A percentile compares a stretch with the other conserved stretches of the same genome.
Evolutionary conservation across 352 stramenopile species (phyloP).

Genomic region (Pythium oligandrum): DNA sequence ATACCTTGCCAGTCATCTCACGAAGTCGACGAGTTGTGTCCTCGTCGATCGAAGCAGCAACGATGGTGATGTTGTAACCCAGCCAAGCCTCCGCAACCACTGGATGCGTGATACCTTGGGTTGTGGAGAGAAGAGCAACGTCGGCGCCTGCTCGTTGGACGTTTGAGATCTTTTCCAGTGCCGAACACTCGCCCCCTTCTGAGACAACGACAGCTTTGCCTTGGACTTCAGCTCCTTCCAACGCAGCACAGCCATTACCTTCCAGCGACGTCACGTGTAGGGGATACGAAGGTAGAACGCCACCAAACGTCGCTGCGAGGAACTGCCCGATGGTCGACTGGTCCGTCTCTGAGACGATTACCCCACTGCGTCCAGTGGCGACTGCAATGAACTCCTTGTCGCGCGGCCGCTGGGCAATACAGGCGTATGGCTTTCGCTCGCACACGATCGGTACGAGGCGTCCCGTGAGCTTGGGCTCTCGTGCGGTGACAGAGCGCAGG

Average conservation of each 20-base stretch:
- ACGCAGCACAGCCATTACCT: conserved; percentile 12
- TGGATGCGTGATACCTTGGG: conserved; percentile 25
- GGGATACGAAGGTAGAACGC: conserved; percentile 25
- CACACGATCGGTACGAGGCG: conserved; percentile 55
- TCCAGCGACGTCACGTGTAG: conserved; percentile 21
- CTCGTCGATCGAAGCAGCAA: conserved; percentile 31
- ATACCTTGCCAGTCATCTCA: neutral
- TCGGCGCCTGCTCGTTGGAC: conserved; percentile 37
- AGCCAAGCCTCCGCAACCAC: conserved; percentile 40
- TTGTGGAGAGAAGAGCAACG: conserved; percentile 29
- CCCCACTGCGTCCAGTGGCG: conserved; percentile 26
- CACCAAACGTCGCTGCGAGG: conserved; percentile 43
- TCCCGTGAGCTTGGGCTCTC: conserved; percentile 27
- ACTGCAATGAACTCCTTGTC: conserved; percentile 39
- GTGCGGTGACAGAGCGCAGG: conserved; percentile 25
- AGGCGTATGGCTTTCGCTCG: conserved; percentile 40
- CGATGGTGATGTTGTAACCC: conserved; percentile 70
- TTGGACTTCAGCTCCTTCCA: conserved; percentile 1
- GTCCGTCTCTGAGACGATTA: conserved; percentile 18
- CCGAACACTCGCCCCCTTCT: conserved; percentile 20
- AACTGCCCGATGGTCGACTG: conserved; percentile 36
- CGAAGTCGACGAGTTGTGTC: conserved; percentile 12
- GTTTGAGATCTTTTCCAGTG: conserved; percentile 37
- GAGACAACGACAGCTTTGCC: conserved; percentile 33
- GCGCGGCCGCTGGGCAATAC: conserved; percentile 17